Conservation (phyloP, 352 stramenopile genomes). For the Elongisporangium anandrum region DNA sequence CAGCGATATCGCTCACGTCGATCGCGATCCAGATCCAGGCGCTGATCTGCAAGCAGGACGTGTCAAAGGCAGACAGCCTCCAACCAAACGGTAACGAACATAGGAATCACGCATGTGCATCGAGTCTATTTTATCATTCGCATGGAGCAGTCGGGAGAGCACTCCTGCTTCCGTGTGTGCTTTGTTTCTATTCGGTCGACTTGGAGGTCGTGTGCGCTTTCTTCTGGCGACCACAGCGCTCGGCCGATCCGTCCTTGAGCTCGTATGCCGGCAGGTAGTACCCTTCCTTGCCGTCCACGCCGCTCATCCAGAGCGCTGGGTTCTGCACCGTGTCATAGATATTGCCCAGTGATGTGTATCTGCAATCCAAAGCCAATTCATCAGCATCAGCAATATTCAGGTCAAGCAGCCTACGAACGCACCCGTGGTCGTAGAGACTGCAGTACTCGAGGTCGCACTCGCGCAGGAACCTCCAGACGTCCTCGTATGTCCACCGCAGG, state of each 20-base stretch:
- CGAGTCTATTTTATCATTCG: conserved; percentile 1
- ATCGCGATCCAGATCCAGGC: conserved; percentile 5
- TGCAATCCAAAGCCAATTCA: conserved; percentile 6
- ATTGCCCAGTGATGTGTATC: conserved; percentile 92
- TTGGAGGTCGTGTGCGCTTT: conserved; percentile 68
- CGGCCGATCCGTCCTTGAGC: conserved; percentile 59
- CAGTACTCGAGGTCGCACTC: conserved; percentile 87
- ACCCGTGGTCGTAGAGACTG: conserved; percentile 88
- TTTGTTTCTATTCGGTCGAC: conserved; percentile 24
- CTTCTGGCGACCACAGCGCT: conserved; percentile 77
- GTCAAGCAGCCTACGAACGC: conserved; percentile 2
- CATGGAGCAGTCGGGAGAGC: conserved; percentile 2
- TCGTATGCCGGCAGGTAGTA: conserved; percentile 72
- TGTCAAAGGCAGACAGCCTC: too few relatives aligned
- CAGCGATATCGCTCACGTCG: conserved; percentile 1
- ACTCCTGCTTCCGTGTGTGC: conserved; percentile 1
- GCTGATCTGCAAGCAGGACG: too few relatives aligned
- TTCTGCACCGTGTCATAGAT: conserved; percentile 95
- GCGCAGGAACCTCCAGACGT: conserved; percentile 93
- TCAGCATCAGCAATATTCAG: neutral
- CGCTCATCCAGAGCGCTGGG: conserved; percentile 81
- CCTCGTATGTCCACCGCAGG: conserved; percentile 93
- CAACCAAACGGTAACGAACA: too few relatives aligned
- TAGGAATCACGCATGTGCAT: neutral
- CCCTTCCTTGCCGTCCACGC: conserved; percentile 42